A percentile compares a stretch with the other conserved stretches of the same genome.
These are phyloP conservation scores for Metschnikowia matae DNA, from an alignment of 805 yeast species.

Conservation along the genomic window DNA sequence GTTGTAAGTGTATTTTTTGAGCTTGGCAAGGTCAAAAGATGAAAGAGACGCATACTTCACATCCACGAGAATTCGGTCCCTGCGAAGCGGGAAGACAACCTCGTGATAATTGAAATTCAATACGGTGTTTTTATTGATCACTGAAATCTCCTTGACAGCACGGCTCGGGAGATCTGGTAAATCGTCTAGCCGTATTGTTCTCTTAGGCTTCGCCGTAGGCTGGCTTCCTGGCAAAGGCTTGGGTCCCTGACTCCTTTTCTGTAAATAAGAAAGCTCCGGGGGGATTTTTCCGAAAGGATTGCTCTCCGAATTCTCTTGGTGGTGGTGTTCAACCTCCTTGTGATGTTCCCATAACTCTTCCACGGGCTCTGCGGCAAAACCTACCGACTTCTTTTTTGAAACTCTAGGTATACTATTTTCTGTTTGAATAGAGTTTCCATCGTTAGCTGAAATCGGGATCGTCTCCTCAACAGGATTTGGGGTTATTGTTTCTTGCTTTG, in stretches of 20 bases:
- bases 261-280: constrained; percentile 37
- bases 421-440: neutral
- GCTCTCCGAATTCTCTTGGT: constrained; percentile 23
- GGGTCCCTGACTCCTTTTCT: constrained; percentile 24
- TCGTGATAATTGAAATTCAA: constrained; percentile 53
- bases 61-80: constrained; percentile 51
- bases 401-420: neutral
- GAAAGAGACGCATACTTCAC: constrained; percentile 58
- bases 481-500: neutral
- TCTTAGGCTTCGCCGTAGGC: constrained; percentile 7
- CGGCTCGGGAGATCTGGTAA: constrained; percentile 44
- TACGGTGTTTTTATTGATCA: constrained; percentile 40
- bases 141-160: constrained; percentile 41
- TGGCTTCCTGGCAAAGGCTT: constrained; percentile 21
- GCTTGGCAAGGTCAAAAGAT: constrained; percentile 61
- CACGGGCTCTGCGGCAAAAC: constrained; percentile 36
- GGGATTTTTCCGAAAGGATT: constrained; percentile 40
- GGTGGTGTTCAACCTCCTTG: constrained; percentile 22
- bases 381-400: constrained; percentile 21
- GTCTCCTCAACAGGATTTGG: too few relatives aligned
- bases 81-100: constrained; percentile 45
- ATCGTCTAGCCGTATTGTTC: constrained; percentile 34
- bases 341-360: constrained; percentile 37
- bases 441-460: neutral
- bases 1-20: constrained; percentile 50